Percentiles rank a stretch among this genome's conserved stretches.
These are phyloP conservation scores for Russula abietina DNA, from an alignment of 768 basidiomycete genomes.

Conservation along the genomic window DNA sequence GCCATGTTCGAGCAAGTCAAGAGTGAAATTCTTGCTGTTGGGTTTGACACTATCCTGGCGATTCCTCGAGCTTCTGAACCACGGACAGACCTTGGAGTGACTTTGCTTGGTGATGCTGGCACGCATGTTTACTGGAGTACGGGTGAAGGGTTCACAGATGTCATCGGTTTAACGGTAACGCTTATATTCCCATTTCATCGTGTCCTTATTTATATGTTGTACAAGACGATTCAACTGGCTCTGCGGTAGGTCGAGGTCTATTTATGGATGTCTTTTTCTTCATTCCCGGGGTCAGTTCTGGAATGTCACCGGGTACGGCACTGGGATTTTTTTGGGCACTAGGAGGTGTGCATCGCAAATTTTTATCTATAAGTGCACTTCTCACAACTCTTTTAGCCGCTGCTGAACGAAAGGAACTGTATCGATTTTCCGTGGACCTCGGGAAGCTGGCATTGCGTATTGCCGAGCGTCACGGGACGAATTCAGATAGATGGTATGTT, in stretches of 20 bases:
- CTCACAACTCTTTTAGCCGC: slow-evolving; percentile 36
- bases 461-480: slow-evolving; percentile 58
- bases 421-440: slow-evolving; percentile 62
- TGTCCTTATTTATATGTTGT: neutral
- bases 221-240: slow-evolving; percentile 58
- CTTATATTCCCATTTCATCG: neutral
- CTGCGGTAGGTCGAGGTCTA: slow-evolving; percentile 40
- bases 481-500: slow-evolving; percentile 59
- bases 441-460: slow-evolving; percentile 61
- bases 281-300: slow-evolving; percentile 39
- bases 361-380: neutral
- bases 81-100: slow-evolving; percentile 55
- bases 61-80: slow-evolving; percentile 58
- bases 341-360: slow-evolving; percentile 40
- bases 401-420: slow-evolving; percentile 56
- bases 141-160: slow-evolving; percentile 48
- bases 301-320: slow-evolving; percentile 63
- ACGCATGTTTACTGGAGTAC: slow-evolving; percentile 66
- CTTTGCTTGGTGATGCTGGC: slow-evolving; percentile 66
- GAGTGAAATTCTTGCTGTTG: slow-evolving; percentile 62
- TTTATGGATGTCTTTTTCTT: neutral
- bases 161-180: slow-evolving; percentile 58
- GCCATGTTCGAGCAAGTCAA: slow-evolving; percentile 65
- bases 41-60: slow-evolving; percentile 59
- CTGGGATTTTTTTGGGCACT: slow-evolving; percentile 70